Conservation (phyloP, 2,329 filamentous ascomycete species). For the Bipolaris gigantea region DNA sequence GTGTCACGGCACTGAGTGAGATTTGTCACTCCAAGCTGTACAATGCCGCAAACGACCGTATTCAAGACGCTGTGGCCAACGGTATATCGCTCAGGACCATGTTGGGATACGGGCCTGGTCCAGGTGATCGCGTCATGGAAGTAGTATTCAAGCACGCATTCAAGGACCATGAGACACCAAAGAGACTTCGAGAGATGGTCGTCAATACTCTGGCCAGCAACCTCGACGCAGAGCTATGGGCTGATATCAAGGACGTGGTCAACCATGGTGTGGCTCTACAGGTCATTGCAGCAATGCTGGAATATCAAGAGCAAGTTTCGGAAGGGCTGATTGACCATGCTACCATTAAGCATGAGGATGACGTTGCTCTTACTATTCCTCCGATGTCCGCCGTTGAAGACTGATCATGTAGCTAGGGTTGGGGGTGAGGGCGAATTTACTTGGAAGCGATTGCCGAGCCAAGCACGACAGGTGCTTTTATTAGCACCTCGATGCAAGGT, state of each 20-base stretch:
- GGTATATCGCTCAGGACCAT: not conserved
- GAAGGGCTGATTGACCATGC: not conserved
- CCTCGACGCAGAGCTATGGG: not conserved
- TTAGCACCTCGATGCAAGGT: too few species aligned
- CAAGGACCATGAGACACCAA: not conserved
- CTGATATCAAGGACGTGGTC: not conserved
- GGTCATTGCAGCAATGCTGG: constrained; percentile 14
- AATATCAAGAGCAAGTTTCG: constrained; percentile 4
- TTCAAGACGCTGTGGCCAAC: not conserved
- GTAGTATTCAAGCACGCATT: not conserved
- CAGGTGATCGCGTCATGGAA: not conserved
- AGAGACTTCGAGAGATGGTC: not conserved
- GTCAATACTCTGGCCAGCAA: not conserved
- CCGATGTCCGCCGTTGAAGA: not conserved
- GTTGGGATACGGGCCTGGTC: not conserved
- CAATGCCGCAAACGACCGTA: not conserved
- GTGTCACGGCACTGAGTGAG: not conserved
- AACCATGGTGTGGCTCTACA: constrained; percentile 1
- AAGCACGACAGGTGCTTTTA: too few species aligned
- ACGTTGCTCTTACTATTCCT: not conserved
- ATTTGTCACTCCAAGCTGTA: not conserved
- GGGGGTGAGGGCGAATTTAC: not conserved
- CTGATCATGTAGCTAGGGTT: not conserved
- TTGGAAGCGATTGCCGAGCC: not conserved
- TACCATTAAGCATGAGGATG: constrained; percentile 7